Evolutionary conservation across 306 rosid genomes (phyloP).

Genomic region (Heteromeles arbutifolia): DNA sequence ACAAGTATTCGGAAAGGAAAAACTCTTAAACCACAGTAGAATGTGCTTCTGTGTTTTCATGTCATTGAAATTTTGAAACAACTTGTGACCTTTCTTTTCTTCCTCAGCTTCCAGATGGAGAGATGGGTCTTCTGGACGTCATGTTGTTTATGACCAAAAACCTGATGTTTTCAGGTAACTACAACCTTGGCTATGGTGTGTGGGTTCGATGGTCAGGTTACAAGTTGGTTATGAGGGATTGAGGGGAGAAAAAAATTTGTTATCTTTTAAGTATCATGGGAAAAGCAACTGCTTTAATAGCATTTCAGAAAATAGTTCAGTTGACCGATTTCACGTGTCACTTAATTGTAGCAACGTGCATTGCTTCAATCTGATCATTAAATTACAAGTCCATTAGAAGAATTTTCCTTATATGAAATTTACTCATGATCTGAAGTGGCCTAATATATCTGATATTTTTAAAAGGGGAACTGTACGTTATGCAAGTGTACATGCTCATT

Average conservation of each 20-base stretch:
- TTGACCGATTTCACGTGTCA: neutral
- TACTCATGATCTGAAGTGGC: neutral
- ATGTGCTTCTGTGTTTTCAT: conserved; percentile 6
- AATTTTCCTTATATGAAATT: neutral
- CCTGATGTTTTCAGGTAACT: conserved; percentile 33
- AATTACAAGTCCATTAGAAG: neutral
- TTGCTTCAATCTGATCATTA: neutral
- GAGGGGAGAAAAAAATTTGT: neutral
- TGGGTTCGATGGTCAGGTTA: neutral
- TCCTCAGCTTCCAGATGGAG: conserved; percentile 30
- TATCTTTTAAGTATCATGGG: neutral
- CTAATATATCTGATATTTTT: neutral
- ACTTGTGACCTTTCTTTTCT: conserved; percentile 2
- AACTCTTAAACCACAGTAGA: neutral
- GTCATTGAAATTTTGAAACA: neutral
- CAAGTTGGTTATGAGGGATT: neutral
- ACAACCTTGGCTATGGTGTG: neutral
- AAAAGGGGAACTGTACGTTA: conserved; percentile 35
- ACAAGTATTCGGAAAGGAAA: neutral
- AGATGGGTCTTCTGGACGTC: conserved; percentile 30
- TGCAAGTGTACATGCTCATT: conserved; percentile 39
- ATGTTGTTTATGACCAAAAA: conserved; percentile 37
- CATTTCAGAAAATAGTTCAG: neutral
- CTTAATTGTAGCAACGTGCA: neutral
- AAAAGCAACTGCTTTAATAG: neutral